Conservation (phyloP, 2,329 filamentous ascomycete species). For the Xylariales sp. region DNA sequence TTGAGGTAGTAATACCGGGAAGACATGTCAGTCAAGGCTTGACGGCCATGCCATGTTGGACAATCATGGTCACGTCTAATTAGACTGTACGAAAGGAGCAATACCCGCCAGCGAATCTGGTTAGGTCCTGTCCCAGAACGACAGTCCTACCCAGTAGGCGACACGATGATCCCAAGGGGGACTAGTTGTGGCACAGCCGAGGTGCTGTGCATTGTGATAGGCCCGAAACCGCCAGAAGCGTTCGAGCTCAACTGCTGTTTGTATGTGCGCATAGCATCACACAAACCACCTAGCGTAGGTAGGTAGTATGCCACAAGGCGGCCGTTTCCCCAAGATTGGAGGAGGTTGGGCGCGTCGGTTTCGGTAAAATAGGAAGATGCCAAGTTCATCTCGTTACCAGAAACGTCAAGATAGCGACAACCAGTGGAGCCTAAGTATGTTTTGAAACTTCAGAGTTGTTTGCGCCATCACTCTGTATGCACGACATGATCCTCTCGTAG, state of each 20-base stretch:
- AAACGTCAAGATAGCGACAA: neutral
- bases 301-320: constrained; percentile 10
- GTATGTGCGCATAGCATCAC: constrained; percentile 32
- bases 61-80: constrained; percentile 21
- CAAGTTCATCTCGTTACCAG: constrained; percentile 7
- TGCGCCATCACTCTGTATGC: constrained; percentile 2
- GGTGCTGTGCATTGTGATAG: constrained; percentile 30
- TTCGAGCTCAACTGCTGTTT: constrained; percentile 30
- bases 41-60: constrained; percentile 30
- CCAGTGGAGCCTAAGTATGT: neutral
- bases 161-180: constrained; percentile 29
- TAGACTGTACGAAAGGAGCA: constrained; percentile 31
- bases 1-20: constrained; percentile 34
- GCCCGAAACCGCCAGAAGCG: constrained; percentile 31
- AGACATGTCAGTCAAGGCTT: constrained; percentile 21
- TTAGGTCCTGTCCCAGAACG: constrained; percentile 31
- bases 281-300: constrained; percentile 16
- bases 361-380: constrained; percentile 22
- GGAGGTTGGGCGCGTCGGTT: neutral
- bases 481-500: constrained; percentile 14
- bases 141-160: constrained; percentile 5
- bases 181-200: constrained; percentile 27
- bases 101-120: constrained; percentile 24
- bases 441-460: constrained; percentile 11
- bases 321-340: constrained; percentile 2